Conservation (phyloP, 768 basidiomycete species). For the Boletus patriciae region DNA sequence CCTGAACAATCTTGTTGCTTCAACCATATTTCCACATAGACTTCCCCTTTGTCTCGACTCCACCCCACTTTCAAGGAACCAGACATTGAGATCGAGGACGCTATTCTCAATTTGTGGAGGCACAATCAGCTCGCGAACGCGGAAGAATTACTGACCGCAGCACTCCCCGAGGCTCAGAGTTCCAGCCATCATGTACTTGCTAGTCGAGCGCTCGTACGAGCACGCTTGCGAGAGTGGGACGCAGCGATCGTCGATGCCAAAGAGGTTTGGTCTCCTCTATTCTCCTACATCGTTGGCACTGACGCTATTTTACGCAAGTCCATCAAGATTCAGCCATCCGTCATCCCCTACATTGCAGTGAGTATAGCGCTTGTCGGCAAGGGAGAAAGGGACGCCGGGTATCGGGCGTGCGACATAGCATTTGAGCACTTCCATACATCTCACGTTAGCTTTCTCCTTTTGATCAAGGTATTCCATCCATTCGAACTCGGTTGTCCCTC, state of each 20-base stretch:
- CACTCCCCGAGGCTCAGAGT: too few relatives aligned
- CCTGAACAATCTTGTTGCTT: background rate
- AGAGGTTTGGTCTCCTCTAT: background rate
- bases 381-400: too few relatives aligned
- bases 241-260: background rate
- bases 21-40: too few relatives aligned
- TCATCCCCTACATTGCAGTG: background rate
- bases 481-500: background rate
- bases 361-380: too few relatives aligned
- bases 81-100: too few relatives aligned
- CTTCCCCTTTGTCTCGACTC: background rate
- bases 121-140: too few relatives aligned
- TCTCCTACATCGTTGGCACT: background rate
- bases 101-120: too few relatives aligned
- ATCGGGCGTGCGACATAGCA: conserved; percentile 1
- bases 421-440: background rate
- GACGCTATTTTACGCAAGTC: background rate
- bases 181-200: background rate
- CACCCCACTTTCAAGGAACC: background rate
- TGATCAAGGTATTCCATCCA: background rate
- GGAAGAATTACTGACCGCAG: too few relatives aligned
- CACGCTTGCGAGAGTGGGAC: background rate
- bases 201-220: background rate
- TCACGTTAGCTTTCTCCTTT: background rate
- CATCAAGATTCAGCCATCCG: background rate